Conservation (phyloP, 2,329 filamentous ascomycete genomes). For the Xylariaceae sp. region DNA sequence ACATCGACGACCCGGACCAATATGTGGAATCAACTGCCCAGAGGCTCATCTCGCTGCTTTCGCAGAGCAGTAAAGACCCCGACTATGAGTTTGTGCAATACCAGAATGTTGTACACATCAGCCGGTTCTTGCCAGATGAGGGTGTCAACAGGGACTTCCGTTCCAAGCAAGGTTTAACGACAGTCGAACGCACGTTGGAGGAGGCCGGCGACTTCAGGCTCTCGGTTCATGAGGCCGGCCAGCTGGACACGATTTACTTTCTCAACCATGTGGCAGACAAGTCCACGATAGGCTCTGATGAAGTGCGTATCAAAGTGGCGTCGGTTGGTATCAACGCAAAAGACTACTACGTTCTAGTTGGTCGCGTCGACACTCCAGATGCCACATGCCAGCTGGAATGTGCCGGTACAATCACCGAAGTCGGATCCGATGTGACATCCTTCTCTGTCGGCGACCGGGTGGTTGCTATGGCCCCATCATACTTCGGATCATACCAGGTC, state of each 20-base stretch:
- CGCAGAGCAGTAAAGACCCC: neutral
- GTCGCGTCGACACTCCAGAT: conserved; percentile 10
- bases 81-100: conserved; percentile 15
- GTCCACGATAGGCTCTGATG: neutral
- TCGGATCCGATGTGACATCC: conserved; percentile 10
- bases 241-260: conserved; percentile 16
- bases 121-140: conserved; percentile 15
- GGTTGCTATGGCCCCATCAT: conserved; percentile 22
- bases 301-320: conserved; percentile 11
- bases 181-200: neutral
- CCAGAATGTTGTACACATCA: conserved; percentile 8
- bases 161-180: conserved; percentile 4
- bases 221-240: conserved; percentile 1
- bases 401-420: conserved; percentile 23
- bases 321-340: conserved; percentile 14
- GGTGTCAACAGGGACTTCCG: conserved; percentile 8
- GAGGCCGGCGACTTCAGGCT: conserved; percentile 6
- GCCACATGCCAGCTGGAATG: conserved; percentile 11
- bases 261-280: neutral
- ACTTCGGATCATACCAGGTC: conserved; percentile 24
- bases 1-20: conserved; percentile 9
- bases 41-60: conserved; percentile 2
- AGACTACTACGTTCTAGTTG: conserved; percentile 15
- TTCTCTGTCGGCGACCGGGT: conserved; percentile 26
- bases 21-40: neutral